Evolutionary conservation across 2,329 filamentous ascomycete species (phyloP).

Genomic region (Teratosphaeria epicoccoides): DNA sequence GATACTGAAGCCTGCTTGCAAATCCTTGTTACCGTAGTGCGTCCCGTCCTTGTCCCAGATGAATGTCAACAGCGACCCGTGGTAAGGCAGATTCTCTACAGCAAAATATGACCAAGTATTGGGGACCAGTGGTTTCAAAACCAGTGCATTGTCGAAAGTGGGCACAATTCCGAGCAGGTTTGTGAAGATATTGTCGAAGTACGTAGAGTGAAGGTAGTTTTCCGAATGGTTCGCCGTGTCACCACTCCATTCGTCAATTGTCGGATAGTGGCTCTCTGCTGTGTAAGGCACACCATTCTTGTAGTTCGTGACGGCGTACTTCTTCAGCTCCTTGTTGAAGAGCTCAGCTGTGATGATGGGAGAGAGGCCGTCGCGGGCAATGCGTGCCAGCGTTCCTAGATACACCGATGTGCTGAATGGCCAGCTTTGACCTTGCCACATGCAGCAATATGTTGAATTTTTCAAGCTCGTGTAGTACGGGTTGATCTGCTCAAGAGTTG

Average conservation of each 20-base stretch:
- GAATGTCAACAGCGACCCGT: constrained; percentile 32
- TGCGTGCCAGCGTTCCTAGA: constrained; percentile 30
- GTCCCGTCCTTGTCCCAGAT: constrained; percentile 32
- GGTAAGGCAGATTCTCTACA: constrained; percentile 35
- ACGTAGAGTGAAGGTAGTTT: constrained; percentile 37
- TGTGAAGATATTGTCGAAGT: constrained; percentile 37
- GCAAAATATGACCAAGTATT: constrained; percentile 29
- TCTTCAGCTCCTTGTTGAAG: constrained; percentile 30
- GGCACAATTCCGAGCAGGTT: constrained; percentile 34
- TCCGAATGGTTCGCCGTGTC: constrained; percentile 32
- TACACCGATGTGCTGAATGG: constrained; percentile 35
- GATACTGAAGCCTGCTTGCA: constrained; percentile 26
- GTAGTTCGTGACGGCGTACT: constrained; percentile 33
- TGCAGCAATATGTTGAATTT: constrained; percentile 27
- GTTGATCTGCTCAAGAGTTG: constrained; percentile 33
- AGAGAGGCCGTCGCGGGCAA: constrained; percentile 24
- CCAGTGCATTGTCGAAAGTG: constrained; percentile 28
- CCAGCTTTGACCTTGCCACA: constrained; percentile 39
- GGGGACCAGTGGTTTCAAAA: constrained; percentile 33
- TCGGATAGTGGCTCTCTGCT: constrained; percentile 36
- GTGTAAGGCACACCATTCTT: constrained; percentile 35
- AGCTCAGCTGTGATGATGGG: constrained; percentile 27
- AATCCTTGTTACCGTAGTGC: constrained; percentile 21
- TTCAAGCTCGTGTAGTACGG: constrained; percentile 28
- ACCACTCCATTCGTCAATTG: constrained; percentile 27